Base-by-base conservation (phyloP, 176 grass and related monocot genomes). In the Carex parvula region DNA sequence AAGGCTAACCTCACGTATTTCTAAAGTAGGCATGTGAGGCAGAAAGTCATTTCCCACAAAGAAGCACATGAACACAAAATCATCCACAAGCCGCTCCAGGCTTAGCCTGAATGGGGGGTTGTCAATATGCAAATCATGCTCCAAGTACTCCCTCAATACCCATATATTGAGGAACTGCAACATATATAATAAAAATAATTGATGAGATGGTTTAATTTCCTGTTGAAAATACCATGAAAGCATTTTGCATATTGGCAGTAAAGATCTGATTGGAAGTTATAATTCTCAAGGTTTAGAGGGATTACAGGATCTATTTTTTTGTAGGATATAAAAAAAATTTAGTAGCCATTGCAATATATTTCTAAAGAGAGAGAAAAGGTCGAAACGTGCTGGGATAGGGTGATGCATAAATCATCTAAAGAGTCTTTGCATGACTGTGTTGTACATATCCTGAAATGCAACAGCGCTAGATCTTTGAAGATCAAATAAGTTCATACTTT, bases 21-120 rank as follows among this genome's bases (percentile, higher is more conserved):
- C 96, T 84, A 98, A 89, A 73, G 91, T 99, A 0, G 96, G 93
- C 93, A 99, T 99, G 87, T 99, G 96, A 65, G 96, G 96, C 6
- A 93, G 89, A 79, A 99, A 99, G 81, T 99, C 96, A 85, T 99
- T 99, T 32, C 93, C 96, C 90, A 99, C 96, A 90, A 99, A 98
- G 84, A 98, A 98, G 70, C 96, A 98, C 57, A 99, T 79, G 85
- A 99, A 99, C 21, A 99, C 93, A 88, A 98, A 99, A 95, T 99
- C 96, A 90, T 95, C 93, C 59, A 99, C 44, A 58, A 95, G 85
- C 16, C 96, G 93, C 83, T 99, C 96, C 86, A 99, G 86, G 81
- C 95, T 95, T 84, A 92, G 94, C 88, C 91, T 87, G 80, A 99
- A 99, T 33, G 96, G 96, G 41, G 96, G 88, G 66, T 99, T 86